phyloP scores from a whole-genome alignment of 2,329 filamentous ascomycete species.

The Magnaporthiopsis poae region DNA sequence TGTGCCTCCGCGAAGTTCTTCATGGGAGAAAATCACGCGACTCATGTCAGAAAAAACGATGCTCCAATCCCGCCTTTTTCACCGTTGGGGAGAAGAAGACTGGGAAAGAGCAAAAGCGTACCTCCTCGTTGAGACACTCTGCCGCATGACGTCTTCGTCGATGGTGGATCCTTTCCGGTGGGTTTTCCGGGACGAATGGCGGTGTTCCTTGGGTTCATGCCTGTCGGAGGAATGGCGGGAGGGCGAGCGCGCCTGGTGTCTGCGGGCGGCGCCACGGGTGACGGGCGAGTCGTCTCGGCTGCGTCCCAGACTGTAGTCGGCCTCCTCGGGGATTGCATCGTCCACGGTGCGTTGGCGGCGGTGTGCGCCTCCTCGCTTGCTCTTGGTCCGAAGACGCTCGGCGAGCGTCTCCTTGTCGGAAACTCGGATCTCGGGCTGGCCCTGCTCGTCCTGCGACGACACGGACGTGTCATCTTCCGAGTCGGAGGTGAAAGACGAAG shows the following conservation, averaged over 20 bases:
- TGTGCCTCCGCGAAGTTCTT: slow-evolving; percentile 14
- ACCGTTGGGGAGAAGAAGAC: not conserved
- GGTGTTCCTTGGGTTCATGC: slow-evolving; percentile 7
- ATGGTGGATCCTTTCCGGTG: slow-evolving; percentile 6
- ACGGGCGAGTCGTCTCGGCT: not conserved
- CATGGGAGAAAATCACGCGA: not conserved
- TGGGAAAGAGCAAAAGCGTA: slow-evolving; percentile 13
- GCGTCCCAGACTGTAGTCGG: not conserved
- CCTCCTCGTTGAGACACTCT: slow-evolving; percentile 12
- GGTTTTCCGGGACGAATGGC: slow-evolving; percentile 11
- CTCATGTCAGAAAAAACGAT: not conserved
- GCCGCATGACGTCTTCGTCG: slow-evolving; percentile 9
- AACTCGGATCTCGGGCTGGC: slow-evolving; percentile 15
- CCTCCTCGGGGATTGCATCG: slow-evolving; percentile 7
- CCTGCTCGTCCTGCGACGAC: slow-evolving; percentile 25
- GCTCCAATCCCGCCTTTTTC: not conserved
- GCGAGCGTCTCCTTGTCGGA: slow-evolving; percentile 11
- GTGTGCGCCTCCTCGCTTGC: slow-evolving; percentile 1
- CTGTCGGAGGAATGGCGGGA: slow-evolving; percentile 17
- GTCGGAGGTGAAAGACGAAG: slow-evolving; percentile 29
- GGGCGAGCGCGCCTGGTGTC: slow-evolving; percentile 15
- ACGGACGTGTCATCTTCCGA: slow-evolving; percentile 27
- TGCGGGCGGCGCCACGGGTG: slow-evolving; percentile 11
- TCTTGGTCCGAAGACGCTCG: slow-evolving; percentile 11
- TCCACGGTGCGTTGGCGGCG: slow-evolving; percentile 10